These are phyloP conservation scores for Cyclaneusma minus DNA, from an alignment of 2,329 filamentous ascomycete genomes.

Conservation along the genomic window DNA sequence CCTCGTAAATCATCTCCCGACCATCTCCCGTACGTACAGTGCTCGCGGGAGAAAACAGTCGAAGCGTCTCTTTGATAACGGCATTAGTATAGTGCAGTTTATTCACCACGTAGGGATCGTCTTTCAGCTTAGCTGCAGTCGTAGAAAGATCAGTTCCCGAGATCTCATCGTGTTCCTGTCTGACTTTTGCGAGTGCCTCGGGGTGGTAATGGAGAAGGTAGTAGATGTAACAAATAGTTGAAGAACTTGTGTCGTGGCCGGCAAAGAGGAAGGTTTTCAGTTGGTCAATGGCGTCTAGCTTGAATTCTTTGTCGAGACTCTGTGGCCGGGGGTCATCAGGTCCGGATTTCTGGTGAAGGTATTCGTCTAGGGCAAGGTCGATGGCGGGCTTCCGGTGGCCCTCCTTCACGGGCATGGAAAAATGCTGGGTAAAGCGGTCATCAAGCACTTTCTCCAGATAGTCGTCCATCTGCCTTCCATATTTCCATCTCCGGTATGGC, in stretches of 20 bases:
- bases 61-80: slow-evolving; percentile 10
- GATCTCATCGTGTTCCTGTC: slow-evolving; percentile 9
- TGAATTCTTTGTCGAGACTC: too few species aligned
- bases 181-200: slow-evolving; percentile 5
- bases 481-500: slow-evolving; percentile 9
- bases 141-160: slow-evolving; percentile 5
- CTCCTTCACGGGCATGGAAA: slow-evolving; percentile 3
- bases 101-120: slow-evolving; percentile 8
- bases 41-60: slow-evolving; percentile 6
- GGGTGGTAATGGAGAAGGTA: slow-evolving; percentile 9
- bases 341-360: slow-evolving; percentile 4
- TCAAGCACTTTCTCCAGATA: slow-evolving; percentile 11
- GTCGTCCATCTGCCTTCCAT: slow-evolving; percentile 9
- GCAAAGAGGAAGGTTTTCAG: slow-evolving; percentile 11
- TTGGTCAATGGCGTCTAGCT: slow-evolving; percentile 6
- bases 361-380: slow-evolving; percentile 8
- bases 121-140: slow-evolving; percentile 3
- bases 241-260: slow-evolving; percentile 11
- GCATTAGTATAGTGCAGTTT: slow-evolving; percentile 8
- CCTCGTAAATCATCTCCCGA: slow-evolving; percentile 4
- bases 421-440: too few species aligned
- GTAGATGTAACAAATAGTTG: slow-evolving; percentile 6
- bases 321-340: too few species aligned
- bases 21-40: slow-evolving; percentile 7
- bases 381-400: slow-evolving; percentile 4